Evolutionary conservation across 2,329 filamentous ascomycete genomes (phyloP), one percentile per base, ranked within the genome.

Genomic region (Alternaria arbusti): DNA sequence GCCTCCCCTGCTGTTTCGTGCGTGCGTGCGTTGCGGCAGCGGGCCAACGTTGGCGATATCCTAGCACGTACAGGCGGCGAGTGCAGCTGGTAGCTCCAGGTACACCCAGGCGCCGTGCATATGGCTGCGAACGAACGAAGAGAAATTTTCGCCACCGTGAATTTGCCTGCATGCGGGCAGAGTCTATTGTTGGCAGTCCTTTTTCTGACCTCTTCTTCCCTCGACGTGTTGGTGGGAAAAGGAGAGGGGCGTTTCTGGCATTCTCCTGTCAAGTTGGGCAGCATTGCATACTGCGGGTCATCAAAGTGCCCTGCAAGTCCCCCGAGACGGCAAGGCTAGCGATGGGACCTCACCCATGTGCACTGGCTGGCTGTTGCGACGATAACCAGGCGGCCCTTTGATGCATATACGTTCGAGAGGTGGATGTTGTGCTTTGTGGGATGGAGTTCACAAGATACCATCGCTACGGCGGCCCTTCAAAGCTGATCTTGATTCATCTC

Each of bases 201-300:
- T 40, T 40, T 40, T 11, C 9, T 40, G n/a, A 10, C 9, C 47
- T 50, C 47, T 28, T 25, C 22, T 23, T 26, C 25, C 43, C 44
- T 17, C 25, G 23, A 51, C 30, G 32, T 32, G 12, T 25, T 12
- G 23, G 23, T 22, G 57, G 15, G 26, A 25, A 47, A 47, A 47
- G 22, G 22, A 47, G 45, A 25, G 45, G 45, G 22, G 45, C 22
- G 9, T 54, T 50, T 47, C 43, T 51, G 22, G 22, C 32, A 26
- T 46, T 20, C 22, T 20, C 46, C 44, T 36, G 46, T 22, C 50
- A 28, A 25, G 55, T 63, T 32, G 55, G 55, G 60, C 60, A 63
- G 47, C 60, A 59, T 45, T 63, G 55, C 60, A 63, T 63, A 50
- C 30, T 55, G 57, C 50, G 50, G 43, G 50, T 57, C 54, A 49